Evolutionary conservation across 2,329 filamentous ascomycete genomes (phyloP).

Genomic region (Venturia carpophila): DNA sequence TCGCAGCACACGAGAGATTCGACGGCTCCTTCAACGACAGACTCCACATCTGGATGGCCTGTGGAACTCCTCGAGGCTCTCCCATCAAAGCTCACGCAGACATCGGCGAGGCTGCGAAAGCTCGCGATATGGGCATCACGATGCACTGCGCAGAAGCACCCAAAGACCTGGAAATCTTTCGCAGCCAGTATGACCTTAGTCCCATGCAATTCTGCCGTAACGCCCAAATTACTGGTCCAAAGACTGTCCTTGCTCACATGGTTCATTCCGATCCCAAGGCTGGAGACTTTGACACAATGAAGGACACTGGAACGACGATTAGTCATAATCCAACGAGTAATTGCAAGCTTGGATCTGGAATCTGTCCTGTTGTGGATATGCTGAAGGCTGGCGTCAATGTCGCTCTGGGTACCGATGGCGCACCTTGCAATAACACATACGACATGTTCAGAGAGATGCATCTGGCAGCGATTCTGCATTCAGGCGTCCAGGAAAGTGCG

Average conservation of each 20-base stretch:
- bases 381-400: slow-evolving; percentile 40
- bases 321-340: slow-evolving; percentile 48
- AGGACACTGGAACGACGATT: slow-evolving; percentile 37
- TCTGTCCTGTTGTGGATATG: slow-evolving; percentile 41
- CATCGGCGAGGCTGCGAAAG: slow-evolving; percentile 28
- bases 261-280: slow-evolving; percentile 37
- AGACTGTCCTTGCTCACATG: slow-evolving; percentile 46
- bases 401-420: slow-evolving; percentile 43
- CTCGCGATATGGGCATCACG: slow-evolving; percentile 31
- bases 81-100: slow-evolving; percentile 30
- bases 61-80: slow-evolving; percentile 33
- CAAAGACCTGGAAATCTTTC: slow-evolving; percentile 30
- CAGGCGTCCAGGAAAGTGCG: slow-evolving; percentile 31
- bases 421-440: slow-evolving; percentile 28
- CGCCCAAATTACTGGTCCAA: slow-evolving; percentile 34
- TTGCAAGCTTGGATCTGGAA: slow-evolving; percentile 45
- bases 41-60: slow-evolving; percentile 34
- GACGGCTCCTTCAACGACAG: slow-evolving; percentile 29
- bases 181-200: slow-evolving; percentile 24
- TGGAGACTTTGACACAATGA: slow-evolving; percentile 12
- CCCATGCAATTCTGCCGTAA: slow-evolving; percentile 39
- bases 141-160: slow-evolving; percentile 34
- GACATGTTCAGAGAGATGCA: slow-evolving; percentile 40
- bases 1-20: slow-evolving; percentile 32
- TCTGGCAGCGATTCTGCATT: slow-evolving; percentile 43